These are phyloP conservation scores for Shiraia sp. DNA, from an alignment of 2,329 filamentous ascomycete genomes.

Conservation along the genomic window DNA sequence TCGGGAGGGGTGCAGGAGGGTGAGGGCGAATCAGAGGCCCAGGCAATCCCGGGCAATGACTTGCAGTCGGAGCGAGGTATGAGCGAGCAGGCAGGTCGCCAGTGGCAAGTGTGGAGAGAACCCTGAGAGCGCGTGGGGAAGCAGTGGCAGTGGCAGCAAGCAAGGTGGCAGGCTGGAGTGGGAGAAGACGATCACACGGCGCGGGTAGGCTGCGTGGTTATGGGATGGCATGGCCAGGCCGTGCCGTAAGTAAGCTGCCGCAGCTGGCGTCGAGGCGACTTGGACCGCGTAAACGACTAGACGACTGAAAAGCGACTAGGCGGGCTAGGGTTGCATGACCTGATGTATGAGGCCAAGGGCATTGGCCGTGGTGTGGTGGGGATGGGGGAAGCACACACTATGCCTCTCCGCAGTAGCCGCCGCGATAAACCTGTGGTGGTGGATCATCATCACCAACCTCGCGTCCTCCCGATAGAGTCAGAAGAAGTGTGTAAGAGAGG, in stretches of 20 bases:
- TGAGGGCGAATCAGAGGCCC: slow-evolving; percentile 4
- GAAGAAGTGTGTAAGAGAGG: too few species aligned
- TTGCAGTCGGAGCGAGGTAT: slow-evolving; percentile 12
- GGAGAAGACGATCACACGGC: slow-evolving; percentile 13
- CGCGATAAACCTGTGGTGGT: slow-evolving; percentile 30
- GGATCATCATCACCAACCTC: too few species aligned
- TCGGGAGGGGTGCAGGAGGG: slow-evolving; percentile 4
- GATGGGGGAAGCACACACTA: slow-evolving; percentile 2
- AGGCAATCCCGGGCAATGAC: slow-evolving; percentile 17
- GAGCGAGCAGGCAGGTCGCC: slow-evolving; percentile 7
- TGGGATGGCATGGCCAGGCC: too few species aligned
- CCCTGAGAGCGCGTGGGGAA: slow-evolving; percentile 22
- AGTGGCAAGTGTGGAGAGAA: slow-evolving; percentile 10
- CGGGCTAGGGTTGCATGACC: too few species aligned
- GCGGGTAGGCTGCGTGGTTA: slow-evolving; percentile 16
- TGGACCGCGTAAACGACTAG: too few species aligned
- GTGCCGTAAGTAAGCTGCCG: slow-evolving; percentile 12
- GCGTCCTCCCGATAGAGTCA: too few species aligned
- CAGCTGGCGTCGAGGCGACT: not conserved
- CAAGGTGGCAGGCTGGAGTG: slow-evolving; percentile 10
- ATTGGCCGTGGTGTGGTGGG: not conserved
- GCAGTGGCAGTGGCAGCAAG: too few species aligned
- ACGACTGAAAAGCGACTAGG: too few species aligned
- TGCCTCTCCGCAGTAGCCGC: slow-evolving; percentile 35
- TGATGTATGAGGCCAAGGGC: too few species aligned